Evolutionary conservation across 2,329 filamentous ascomycete genomes (phyloP).

Genomic region (Penicillium sp.): DNA sequence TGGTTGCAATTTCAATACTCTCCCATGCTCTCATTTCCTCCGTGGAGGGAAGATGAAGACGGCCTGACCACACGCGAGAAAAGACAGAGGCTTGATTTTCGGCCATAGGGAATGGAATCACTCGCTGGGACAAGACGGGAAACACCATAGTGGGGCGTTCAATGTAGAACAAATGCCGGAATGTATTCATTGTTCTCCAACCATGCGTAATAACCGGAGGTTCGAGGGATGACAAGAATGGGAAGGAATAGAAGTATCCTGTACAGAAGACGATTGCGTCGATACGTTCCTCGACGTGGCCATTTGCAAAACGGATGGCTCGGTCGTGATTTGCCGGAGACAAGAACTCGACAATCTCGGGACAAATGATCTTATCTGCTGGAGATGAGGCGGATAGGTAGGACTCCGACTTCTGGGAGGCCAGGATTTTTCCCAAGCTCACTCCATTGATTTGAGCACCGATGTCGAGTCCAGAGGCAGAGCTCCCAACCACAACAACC

Average conservation of each 20-base stretch:
- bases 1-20: conserved; percentile 36
- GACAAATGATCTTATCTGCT: conserved; percentile 56
- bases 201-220: conserved; percentile 66
- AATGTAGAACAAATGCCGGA: conserved; percentile 75
- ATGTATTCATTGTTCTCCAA: conserved; percentile 67
- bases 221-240: conserved; percentile 59
- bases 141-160: conserved; percentile 76
- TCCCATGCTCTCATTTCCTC: conserved; percentile 71
- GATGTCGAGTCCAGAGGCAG: conserved; percentile 81
- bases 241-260: conserved; percentile 81
- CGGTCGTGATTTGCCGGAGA: conserved; percentile 52
- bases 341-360: conserved; percentile 55
- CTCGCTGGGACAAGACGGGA: conserved; percentile 69
- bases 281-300: conserved; percentile 62
- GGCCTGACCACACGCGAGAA: conserved; percentile 72
- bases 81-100: conserved; percentile 78
- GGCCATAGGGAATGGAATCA: conserved; percentile 82
- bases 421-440: conserved; percentile 60
- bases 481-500: conserved; percentile 79
- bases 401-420: conserved; percentile 58
- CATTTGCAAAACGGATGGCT: conserved; percentile 66
- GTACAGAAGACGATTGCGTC: conserved; percentile 85
- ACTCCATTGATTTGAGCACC: conserved; percentile 68
- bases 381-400: conserved; percentile 40
- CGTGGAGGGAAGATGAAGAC: conserved; percentile 61